Conservation (phyloP, 2,329 filamentous ascomycete species). For the Colletotrichum liriopes region DNA sequence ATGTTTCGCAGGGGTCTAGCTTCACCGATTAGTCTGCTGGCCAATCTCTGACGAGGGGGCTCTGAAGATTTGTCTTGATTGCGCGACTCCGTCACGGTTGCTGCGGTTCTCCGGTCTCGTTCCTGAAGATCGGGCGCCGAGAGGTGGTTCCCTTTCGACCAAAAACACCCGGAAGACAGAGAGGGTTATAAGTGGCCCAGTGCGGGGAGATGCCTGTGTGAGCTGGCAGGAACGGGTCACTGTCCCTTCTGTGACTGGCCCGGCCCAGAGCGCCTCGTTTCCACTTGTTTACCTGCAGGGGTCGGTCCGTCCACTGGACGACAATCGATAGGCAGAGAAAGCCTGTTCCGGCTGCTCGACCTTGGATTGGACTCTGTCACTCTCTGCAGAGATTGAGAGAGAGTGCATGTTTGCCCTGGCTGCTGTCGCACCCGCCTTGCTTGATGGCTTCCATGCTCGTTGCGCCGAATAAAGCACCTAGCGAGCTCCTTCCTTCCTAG, state of each 20-base stretch:
- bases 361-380: not conserved
- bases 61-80: conserved; percentile 23
- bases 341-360: conserved; percentile 16
- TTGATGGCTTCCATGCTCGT: not conserved
- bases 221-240: conserved; percentile 36
- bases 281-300: conserved; percentile 43
- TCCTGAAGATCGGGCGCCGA: conserved; percentile 42
- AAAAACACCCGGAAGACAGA: conserved; percentile 16
- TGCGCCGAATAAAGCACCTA: not conserved
- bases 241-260: conserved; percentile 29
- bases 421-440: not conserved
- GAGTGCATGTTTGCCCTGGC: not conserved
- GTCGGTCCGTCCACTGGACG: conserved; percentile 40
- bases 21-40: conserved; percentile 24
- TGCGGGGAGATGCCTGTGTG: conserved; percentile 43
- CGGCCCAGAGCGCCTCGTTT: conserved; percentile 32
- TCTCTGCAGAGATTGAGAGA: not conserved
- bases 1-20: conserved; percentile 37
- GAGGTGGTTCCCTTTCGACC: conserved; percentile 13
- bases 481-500: conserved; percentile 28
- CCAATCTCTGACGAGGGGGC: conserved; percentile 16
- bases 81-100: conserved; percentile 22
- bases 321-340: conserved; percentile 40
- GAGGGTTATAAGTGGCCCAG: conserved; percentile 26
- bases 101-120: conserved; percentile 17